Base-by-base conservation (phyloP, 179 eudicot species). In the Silene vulgaris region DNA sequence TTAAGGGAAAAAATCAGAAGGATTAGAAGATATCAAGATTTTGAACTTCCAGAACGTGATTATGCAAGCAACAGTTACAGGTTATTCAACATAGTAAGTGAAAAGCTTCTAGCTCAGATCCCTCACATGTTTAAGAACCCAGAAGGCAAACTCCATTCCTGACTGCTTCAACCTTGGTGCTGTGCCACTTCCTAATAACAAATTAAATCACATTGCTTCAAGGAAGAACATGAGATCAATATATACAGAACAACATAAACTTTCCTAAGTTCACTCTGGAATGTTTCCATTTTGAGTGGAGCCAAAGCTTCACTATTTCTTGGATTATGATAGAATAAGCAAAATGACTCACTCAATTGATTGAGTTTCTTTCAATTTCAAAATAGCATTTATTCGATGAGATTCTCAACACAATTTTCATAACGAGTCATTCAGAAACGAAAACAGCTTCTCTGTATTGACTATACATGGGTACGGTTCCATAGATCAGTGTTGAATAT, bases 81-180 rank as follows among this genome's bases (percentile, higher is more conserved):
- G 29, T 37, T 65, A 20, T 23, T 59, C 5, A 59, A 62, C 21
- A 72, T 32, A 26, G 2, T 26, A 52, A 64, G 32, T 65, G 45
- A 37, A 32, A 61, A 14, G 5, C 37, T 50, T 71, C 35, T 37
- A 40, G 77, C 21, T 54, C 61, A 63, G 54, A 69, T 69, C 61
- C 71, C 96, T 87, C 87, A 94, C 97, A 88, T 94, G 98, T 82
- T 94, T 94, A 74, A 94, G 94, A 77, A 90, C 98, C 98, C 98
- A 94, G 54, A 94, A 96, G 59, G 96, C 90, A 79, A 92, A 94
- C 83, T 94, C 98, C 98, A 94, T 94, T 76, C 98, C 98, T 76
- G 89, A 74, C 83, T 90, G 98, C 90, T 89, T 94, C 85, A 94
- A 82, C 85, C 90, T 88, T 84, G 96, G 86, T 63, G 97, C 89